Conservation (phyloP, 2,329 filamentous ascomycete species). For the Emmonsiellopsis sp. region DNA sequence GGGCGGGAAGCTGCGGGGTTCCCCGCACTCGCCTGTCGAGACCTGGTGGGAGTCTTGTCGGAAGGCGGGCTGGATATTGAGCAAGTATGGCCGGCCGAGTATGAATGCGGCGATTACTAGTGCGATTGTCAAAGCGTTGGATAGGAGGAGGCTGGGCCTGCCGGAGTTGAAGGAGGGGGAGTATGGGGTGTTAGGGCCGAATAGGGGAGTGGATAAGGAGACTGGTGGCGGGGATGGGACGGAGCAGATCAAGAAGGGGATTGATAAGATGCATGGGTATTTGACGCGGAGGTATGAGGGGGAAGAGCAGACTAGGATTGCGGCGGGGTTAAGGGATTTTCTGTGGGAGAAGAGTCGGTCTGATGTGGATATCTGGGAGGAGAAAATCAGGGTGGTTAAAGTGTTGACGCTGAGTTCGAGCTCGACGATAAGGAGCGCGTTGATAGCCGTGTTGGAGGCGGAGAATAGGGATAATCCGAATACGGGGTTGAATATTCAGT, state of each 20-base stretch:
- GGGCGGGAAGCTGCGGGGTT: neutral
- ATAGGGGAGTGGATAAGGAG: neutral
- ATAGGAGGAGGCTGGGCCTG: slow-evolving; percentile 20
- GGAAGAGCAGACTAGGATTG: slow-evolving; percentile 11
- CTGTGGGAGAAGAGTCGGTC: slow-evolving; percentile 10
- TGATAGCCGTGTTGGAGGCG: slow-evolving; percentile 8
- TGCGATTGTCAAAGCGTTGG: slow-evolving; percentile 41
- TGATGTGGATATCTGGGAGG: neutral
- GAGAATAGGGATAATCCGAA: neutral
- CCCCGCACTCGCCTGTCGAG: slow-evolving; percentile 12
- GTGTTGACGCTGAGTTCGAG: slow-evolving; percentile 56
- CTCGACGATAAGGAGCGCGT: slow-evolving; percentile 44
- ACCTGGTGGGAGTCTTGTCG: slow-evolving; percentile 50
- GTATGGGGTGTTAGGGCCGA: neutral
- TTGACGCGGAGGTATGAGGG: slow-evolving; percentile 11
- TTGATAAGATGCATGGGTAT: slow-evolving; percentile 12
- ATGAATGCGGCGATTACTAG: slow-evolving; percentile 55
- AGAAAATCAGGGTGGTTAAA: slow-evolving; percentile 25
- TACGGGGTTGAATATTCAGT: slow-evolving; percentile 19
- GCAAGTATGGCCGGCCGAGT: slow-evolving; percentile 56
- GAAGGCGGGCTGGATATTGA: slow-evolving; percentile 54
- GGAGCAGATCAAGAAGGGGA: neutral
- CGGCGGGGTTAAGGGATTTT: slow-evolving; percentile 16
- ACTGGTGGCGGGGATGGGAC: neutral
- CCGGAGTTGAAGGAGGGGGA: neutral